A percentile compares a stretch with the other conserved stretches of the same genome.
phyloP scores from a whole-genome alignment of 129 eudicot species.

The Flaveria brownii region DNA sequence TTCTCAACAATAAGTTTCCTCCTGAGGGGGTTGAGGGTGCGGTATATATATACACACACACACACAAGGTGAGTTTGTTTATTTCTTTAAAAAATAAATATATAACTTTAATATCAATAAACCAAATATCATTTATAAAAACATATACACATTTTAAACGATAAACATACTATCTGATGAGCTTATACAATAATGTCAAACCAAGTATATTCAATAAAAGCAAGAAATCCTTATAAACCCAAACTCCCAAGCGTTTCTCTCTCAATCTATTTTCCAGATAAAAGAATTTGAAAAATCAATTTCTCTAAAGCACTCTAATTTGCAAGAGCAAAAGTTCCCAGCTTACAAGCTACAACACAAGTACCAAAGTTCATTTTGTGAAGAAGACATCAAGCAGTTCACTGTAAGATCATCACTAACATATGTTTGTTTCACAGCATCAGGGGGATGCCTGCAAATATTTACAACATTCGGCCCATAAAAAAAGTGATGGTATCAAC shows the following conservation, averaged over 20 bases:
- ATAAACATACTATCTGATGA: neutral
- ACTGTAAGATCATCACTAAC: neutral
- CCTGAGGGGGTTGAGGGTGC: no score
- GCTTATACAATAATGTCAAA: neutral
- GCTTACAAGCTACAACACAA: conserved; percentile 5
- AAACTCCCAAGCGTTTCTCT: neutral
- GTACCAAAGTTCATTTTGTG: neutral
- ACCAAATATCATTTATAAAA: neutral
- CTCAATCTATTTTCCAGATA: conserved; percentile 23
- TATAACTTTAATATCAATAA: neutral
- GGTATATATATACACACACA: no score
- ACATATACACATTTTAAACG: neutral
- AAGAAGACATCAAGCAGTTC: conserved; percentile 4
- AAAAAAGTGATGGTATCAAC: neutral
- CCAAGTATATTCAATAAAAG: neutral
- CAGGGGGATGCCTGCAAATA: conserved; percentile 32
- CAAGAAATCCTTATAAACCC: conserved; percentile 20
- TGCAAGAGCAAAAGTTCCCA: conserved; percentile 9
- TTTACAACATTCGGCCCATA: neutral
- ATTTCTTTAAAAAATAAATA: neutral
- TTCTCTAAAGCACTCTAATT: conserved; percentile 7
- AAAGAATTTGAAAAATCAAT: neutral
- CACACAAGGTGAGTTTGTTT: neutral
- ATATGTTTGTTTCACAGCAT: conserved; percentile 20
- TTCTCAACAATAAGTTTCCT: no score